Evolutionary conservation across 441 rosid species (phyloP).

Genomic region (Croton setiger): DNA sequence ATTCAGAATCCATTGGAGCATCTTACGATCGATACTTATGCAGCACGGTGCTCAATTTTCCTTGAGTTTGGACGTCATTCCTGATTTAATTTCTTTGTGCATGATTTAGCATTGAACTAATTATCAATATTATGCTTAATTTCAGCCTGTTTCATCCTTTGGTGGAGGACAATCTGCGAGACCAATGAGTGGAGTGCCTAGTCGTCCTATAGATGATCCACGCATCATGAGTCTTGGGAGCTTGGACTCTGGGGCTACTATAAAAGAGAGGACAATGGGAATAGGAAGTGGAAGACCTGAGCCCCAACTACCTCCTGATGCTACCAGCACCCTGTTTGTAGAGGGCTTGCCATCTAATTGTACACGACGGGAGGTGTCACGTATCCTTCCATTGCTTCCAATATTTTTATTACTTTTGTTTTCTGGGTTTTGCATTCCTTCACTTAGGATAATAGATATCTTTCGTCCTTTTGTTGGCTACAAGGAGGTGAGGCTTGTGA

Average conservation of each 20-base stretch:
- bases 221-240: conserved; percentile 31
- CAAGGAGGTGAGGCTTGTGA: conserved; percentile 66
- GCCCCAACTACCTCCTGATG: conserved; percentile 55
- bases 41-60: conserved; percentile 34
- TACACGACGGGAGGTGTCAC: conserved; percentile 56
- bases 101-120: conserved; percentile 12
- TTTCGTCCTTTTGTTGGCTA: conserved; percentile 74
- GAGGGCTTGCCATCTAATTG: conserved; percentile 65
- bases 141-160: conserved; percentile 47
- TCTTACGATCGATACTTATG: conserved; percentile 60
- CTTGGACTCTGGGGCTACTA: conserved; percentile 35
- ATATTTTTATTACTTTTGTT: conserved; percentile 10
- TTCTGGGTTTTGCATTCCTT: conserved; percentile 30
- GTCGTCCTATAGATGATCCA: conserved; percentile 38
- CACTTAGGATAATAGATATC: conserved; percentile 39
- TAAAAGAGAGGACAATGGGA: conserved; percentile 40
- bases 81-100: not conserved
- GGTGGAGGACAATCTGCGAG: conserved; percentile 46
- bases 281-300: conserved; percentile 46
- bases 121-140: not conserved
- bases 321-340: conserved; percentile 52
- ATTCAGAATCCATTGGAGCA: conserved; percentile 53
- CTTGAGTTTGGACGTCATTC: conserved; percentile 7
- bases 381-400: conserved; percentile 42
- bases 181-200: conserved; percentile 32